Conservation (phyloP, 805 yeast genomes). For the Cyberlindnera samutprakarnensis region DNA sequence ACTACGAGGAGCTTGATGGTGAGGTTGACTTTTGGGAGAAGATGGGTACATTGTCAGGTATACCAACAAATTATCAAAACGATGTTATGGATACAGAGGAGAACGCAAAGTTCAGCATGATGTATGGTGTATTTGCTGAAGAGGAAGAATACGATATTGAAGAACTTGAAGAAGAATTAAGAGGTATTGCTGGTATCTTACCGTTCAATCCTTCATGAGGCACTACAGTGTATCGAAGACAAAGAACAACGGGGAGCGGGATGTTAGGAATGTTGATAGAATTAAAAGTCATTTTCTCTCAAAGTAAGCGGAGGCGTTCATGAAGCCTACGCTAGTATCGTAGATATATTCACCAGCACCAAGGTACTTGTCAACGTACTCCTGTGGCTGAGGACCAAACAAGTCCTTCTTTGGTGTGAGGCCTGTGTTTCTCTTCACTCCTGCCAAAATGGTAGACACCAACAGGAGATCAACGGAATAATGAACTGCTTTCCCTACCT, state of each 20-base stretch:
- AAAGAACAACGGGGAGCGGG: neutral
- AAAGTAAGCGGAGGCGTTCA: conserved; percentile 71
- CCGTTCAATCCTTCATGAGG: conserved; percentile 21
- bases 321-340: conserved; percentile 61
- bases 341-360: conserved; percentile 80
- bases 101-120: conserved; percentile 3
- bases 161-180: conserved; percentile 18
- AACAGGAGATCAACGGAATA: conserved; percentile 50
- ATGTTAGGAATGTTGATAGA: neutral
- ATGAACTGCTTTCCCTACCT: conserved; percentile 52
- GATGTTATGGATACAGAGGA: neutral
- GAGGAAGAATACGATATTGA: conserved; percentile 17
- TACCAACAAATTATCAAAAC: conserved; percentile 2
- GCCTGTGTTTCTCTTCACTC: conserved; percentile 68
- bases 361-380: conserved; percentile 58
- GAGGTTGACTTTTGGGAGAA: conserved; percentile 69
- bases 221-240: too few species aligned
- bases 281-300: conserved; percentile 36
- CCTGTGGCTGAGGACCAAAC: conserved; percentile 35
- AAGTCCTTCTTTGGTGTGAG: conserved; percentile 47
- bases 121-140: conserved; percentile 10
- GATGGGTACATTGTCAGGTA: conserved; percentile 43
- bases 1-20: conserved; percentile 46
- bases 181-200: conserved; percentile 13
- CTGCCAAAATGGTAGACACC: conserved; percentile 62